phyloP scores from a whole-genome alignment of 352 stramenopile genomes.

The Phytophthora pisi region DNA sequence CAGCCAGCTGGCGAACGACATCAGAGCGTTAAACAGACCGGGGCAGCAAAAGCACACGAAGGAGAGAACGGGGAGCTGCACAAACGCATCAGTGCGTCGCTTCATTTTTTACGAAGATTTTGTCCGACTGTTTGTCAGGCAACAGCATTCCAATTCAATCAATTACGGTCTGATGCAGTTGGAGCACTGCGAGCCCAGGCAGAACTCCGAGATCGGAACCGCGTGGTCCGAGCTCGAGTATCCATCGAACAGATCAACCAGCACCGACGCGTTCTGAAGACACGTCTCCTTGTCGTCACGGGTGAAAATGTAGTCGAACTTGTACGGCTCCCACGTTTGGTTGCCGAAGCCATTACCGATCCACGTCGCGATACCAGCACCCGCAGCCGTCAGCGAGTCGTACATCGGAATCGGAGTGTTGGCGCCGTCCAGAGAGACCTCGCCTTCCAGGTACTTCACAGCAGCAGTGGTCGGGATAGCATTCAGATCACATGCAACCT shows the following conservation, averaged over 20 bases:
- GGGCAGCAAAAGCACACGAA: neutral
- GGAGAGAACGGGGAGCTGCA: neutral
- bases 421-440: constrained; percentile 15
- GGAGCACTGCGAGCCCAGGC: constrained; percentile 40
- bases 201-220: constrained; percentile 60
- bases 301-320: constrained; percentile 75
- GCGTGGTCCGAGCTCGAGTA: constrained; percentile 68
- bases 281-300: constrained; percentile 46
- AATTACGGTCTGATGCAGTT: constrained; percentile 19
- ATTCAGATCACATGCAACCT: too few species aligned
- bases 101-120: neutral
- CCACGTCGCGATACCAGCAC: constrained; percentile 52
- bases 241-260: constrained; percentile 49
- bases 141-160: neutral
- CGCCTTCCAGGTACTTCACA: constrained; percentile 46
- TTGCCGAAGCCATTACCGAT: constrained; percentile 54
- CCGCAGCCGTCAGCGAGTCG: constrained; percentile 51
- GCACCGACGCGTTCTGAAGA: constrained; percentile 41
- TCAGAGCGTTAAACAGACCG: neutral
- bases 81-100: too few species aligned
- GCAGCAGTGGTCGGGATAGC: constrained; percentile 32
- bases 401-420: constrained; percentile 56
- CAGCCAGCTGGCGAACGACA: too few species aligned
- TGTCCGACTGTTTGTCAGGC: neutral
- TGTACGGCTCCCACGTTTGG: constrained; percentile 33